Evolutionary conservation across 164 flowering plant species (phyloP), one percentile per base, ranked within the genome.

Genomic region (Umbellularia californica): DNA sequence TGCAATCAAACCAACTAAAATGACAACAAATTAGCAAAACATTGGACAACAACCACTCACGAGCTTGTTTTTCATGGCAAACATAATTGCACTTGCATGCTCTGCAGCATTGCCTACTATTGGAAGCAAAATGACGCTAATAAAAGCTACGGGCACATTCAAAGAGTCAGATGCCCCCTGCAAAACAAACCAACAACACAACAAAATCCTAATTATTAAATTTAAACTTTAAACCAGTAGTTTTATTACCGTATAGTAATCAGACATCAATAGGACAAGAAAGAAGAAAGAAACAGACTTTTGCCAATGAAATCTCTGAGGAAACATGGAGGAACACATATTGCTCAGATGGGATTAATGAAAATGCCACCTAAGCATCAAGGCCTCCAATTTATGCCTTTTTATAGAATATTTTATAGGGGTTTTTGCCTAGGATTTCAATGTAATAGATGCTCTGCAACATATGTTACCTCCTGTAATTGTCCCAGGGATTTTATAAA

Each of bases 61-160:
- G 82, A 90, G 91, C 73, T 90, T 90, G 80, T 90, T 84, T 76
- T 87, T 90, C 82, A 86, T 78, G 15, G 94, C 94, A 84, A 90
- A 90, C 92, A 90, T 88, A 74, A 90, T 84, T 65, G 92, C 91
- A 79, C 94, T 88, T 7, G 94, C 94, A 81, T 90, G 94, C 79
- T 90, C 94, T 52, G 94, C 92, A 68, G 94, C 94, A 81, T 90
- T 90, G 55, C 94, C 94, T 12, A 90, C 91, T 72, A 90, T 88
- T 15, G 94, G 94, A 77, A 90, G 91, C 78, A 90, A 77, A 72
- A 90, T 88, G 58, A 90, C 94, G 77, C 94, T 90, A 23, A 90
- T 88, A 80, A 90, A 90, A 67, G 90, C 79, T n/a, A 90, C 82
- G n/a, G 94, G 89, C 86, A 90, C 84, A 80, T 87, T 85, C 89